These are phyloP conservation scores for Prunus dulcis DNA, from an alignment of 306 rosid genomes.

Conservation along the genomic window DNA sequence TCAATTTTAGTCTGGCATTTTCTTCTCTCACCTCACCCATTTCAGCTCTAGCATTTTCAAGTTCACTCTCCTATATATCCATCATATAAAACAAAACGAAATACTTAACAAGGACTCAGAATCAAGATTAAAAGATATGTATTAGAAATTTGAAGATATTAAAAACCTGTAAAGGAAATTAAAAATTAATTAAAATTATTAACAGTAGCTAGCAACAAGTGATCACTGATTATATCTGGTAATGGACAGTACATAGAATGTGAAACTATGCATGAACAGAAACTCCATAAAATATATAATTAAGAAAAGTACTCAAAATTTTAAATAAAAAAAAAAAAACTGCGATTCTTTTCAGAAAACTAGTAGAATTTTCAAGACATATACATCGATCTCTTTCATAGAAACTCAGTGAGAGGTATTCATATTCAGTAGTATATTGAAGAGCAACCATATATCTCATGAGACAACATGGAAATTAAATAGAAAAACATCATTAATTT, in stretches of 20 bases:
- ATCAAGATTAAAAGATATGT: background rate
- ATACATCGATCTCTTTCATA: background rate
- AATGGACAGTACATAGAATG: too few species aligned
- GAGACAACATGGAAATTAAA: background rate
- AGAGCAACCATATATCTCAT: background rate
- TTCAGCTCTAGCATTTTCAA: conserved; percentile 28
- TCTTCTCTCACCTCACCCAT: conserved; percentile 30
- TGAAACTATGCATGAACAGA: background rate
- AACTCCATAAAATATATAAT: background rate
- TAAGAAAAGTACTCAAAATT: background rate
- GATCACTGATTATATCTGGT: too few species aligned
- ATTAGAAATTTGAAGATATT: background rate
- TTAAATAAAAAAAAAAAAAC: background rate
- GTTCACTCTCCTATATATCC: conserved; percentile 13
- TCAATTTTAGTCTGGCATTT: conserved; percentile 23
- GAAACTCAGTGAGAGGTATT: background rate
- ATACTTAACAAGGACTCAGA: background rate
- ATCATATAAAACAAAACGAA: background rate
- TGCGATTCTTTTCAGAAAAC: background rate
- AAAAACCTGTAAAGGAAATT: background rate
- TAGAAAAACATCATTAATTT: background rate
- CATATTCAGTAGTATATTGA: background rate
- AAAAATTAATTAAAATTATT: background rate
- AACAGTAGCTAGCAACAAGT: background rate
- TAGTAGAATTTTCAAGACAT: background rate